These are phyloP conservation scores for Zymoseptoria passerinii DNA, from an alignment of 2,329 filamentous ascomycete species.

Conservation along the genomic window DNA sequence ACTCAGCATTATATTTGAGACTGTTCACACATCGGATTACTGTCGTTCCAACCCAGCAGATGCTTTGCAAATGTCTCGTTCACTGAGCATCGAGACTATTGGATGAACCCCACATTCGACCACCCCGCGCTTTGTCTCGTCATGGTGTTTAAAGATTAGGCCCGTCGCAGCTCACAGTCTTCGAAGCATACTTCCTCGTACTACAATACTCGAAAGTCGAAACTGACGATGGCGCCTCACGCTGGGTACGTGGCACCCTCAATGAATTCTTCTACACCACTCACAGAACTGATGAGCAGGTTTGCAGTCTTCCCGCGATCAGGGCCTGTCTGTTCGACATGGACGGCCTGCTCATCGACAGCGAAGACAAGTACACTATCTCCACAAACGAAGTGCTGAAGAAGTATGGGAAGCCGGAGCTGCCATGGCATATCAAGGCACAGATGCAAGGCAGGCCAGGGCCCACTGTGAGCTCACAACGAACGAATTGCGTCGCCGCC, in stretches of 20 bases:
- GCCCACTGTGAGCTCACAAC: slow-evolving; percentile 37
- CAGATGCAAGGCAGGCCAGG: slow-evolving; percentile 64
- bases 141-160: neutral
- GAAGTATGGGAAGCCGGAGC: slow-evolving; percentile 60
- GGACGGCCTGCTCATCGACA: slow-evolving; percentile 92
- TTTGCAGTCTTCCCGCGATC: slow-evolving; percentile 55
- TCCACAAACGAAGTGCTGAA: slow-evolving; percentile 75
- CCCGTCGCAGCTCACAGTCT: neutral
- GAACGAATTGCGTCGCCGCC: neutral
- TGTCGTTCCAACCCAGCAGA: too few relatives aligned
- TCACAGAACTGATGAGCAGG: slow-evolving; percentile 15
- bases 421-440: slow-evolving; percentile 95
- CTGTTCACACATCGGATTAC: too few relatives aligned
- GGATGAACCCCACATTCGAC: neutral
- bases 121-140: neutral
- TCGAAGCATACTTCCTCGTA: neutral
- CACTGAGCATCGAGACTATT: neutral
- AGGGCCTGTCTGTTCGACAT: slow-evolving; percentile 96
- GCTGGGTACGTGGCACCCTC: slow-evolving; percentile 7
- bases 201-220: neutral
- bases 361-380: slow-evolving; percentile 79
- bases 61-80: neutral
- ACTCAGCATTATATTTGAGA: too few relatives aligned
- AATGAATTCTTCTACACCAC: neutral
- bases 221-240: slow-evolving; percentile 3